Evolutionary conservation across 2,329 filamentous ascomycete genomes (phyloP), one percentile per base, ranked within the genome.

Genomic region (Arthrobotrys conoides): DNA sequence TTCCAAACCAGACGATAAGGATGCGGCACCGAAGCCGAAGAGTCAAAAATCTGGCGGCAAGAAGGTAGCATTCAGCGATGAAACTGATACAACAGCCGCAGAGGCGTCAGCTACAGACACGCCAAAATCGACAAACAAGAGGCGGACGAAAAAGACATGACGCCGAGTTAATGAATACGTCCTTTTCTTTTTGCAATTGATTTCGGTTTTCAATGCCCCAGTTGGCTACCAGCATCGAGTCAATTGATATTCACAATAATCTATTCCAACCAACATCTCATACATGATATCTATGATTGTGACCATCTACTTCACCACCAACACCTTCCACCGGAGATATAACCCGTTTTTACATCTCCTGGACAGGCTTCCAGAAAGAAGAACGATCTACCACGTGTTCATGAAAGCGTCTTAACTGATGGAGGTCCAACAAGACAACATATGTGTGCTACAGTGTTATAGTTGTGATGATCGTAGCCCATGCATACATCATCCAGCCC

Each of bases 31-130:
- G 14, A 77, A 77, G 18, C 4, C 64, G 5, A 73, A 59, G 61
- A 70, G 44, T 18, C 36, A 63, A 24, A 55, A 36, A 49, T 71
- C 64, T 14, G 36, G 53, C 12, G 46, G 73, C 24, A 78, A 78
- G 38, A 78, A 72, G 24, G 75, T 78, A 4, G 61, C 75, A 16
- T 78, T 78, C 64, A 78, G 41, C 30, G 61, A 64, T 18, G 66
- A 72, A 33, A 33, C 51, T 1, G 72, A 77, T 41, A 63, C 53
- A 3, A 55, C 55, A 24, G 20, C 20, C 20, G 48, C 48, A 33
- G 75, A 68, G 30, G 55, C 63, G 12, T 78, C 75, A 9, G 75
- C 75, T 4, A 78, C 63, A 20, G 68, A 78, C 18, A 72, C 68
- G 1, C 68, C 75, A 16, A 78, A 72, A 36, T 68, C 75, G 6